Evolutionary conservation across 768 basidiomycete genomes (phyloP).

Genomic region (Rhodotorula graminis): DNA sequence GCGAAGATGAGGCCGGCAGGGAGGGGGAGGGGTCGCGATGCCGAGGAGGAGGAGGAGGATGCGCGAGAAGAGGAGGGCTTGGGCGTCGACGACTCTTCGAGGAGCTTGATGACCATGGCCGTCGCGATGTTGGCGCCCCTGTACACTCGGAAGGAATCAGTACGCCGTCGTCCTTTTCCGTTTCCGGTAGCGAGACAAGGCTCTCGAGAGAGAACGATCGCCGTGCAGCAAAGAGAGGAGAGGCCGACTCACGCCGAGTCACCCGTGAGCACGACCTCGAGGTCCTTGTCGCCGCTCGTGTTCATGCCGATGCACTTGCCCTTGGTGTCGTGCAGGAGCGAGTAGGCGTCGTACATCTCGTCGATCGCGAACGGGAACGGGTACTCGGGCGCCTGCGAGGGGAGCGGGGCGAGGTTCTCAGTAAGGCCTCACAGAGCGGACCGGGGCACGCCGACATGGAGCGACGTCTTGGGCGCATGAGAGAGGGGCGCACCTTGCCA

Average conservation of each 20-base stretch:
- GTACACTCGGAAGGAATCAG: conserved; percentile 1
- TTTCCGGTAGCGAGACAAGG: no score
- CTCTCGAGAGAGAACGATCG: no score
- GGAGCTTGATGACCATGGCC: conserved; percentile 74
- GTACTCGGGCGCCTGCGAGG: conserved; percentile 55
- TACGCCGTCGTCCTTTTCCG: no score
- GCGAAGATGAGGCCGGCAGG: conserved; percentile 80
- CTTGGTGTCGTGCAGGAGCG: conserved; percentile 69
- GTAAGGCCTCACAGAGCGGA: no score
- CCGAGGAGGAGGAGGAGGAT: neutral
- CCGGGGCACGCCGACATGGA: no score
- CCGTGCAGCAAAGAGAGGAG: neutral
- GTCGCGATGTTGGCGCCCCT: conserved; percentile 86
- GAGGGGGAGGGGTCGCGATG: conserved; percentile 53
- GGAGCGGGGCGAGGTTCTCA: no score
- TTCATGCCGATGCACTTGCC: conserved; percentile 82
- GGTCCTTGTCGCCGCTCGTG: neutral
- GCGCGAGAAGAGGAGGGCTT: neutral
- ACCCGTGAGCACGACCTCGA: conserved; percentile 65
- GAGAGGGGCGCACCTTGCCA: conserved; percentile 70
- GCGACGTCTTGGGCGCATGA: no score
- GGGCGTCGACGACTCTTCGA: conserved; percentile 56
- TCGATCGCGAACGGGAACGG: conserved; percentile 96
- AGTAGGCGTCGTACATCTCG: conserved; percentile 87
- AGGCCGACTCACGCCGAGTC: conserved; percentile 86